A percentile compares a stretch with the other conserved stretches of the same genome.
Conservation (phyloP, 495 filamentous ascomycete species). For the Massariosphaeria phaeospora region DNA sequence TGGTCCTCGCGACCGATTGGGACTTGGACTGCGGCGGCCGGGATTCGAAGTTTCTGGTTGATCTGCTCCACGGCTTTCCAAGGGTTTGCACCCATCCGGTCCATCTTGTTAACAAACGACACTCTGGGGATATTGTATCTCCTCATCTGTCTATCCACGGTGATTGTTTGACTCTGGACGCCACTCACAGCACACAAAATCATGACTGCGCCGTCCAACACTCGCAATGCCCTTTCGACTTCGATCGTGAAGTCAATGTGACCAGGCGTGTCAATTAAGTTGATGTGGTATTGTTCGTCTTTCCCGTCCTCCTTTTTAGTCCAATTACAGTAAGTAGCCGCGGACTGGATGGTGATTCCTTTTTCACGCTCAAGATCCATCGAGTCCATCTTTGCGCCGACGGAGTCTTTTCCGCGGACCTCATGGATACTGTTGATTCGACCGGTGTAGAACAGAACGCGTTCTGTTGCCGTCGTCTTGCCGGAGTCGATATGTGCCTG, state of each 20-base stretch:
- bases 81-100: constrained; percentile 96
- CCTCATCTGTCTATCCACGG: constrained; percentile 97
- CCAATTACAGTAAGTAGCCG: constrained; percentile 98
- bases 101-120: constrained; percentile 99
- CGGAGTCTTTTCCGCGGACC: constrained; percentile 88
- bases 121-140: constrained; percentile 94
- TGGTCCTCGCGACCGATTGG: constrained; percentile 91
- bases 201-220: constrained; percentile 97
- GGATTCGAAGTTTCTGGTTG: constrained; percentile 86
- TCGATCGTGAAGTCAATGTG: constrained; percentile 99
- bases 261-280: constrained; percentile 97
- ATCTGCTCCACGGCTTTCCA: constrained; percentile 98
- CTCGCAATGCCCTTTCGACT: constrained; percentile 91
- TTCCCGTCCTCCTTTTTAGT: constrained; percentile 66
- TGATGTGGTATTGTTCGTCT: constrained; percentile 92
- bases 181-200: constrained; percentile 96
- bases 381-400: constrained; percentile 99
- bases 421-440: constrained; percentile 96
- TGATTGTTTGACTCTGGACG: constrained; percentile 97
- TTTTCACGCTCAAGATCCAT: constrained; percentile 99
- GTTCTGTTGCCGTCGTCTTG: constrained; percentile 95
- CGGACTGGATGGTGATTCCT: constrained; percentile 98
- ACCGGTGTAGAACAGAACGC: constrained; percentile 97
- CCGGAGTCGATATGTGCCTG: constrained; percentile 98
- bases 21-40: constrained; percentile 90